Evolutionary conservation across 768 basidiomycete genomes (phyloP), one percentile per base, ranked within the genome.

Genomic region (Mycena rebaudengoi): DNA sequence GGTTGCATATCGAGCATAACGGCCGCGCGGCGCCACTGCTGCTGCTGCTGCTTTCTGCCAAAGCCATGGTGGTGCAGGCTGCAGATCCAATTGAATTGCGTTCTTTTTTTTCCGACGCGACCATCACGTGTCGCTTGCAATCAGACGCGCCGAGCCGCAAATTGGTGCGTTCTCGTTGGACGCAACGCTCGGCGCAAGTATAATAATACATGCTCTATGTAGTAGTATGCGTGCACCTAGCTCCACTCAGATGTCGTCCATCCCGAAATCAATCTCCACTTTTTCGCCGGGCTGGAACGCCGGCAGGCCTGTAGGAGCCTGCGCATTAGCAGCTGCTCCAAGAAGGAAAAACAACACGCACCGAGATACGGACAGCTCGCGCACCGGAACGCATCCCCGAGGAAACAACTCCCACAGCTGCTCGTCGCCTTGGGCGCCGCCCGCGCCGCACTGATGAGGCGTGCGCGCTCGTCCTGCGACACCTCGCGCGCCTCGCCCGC

Each of bases 221-320:
- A 28, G 40, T 51, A 46, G 55, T 52, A 49, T 59, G 41, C 59
- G 54, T 35, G 28, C 13, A 5, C n/a, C n/a, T n/a, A 13, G 30
- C 53, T 53, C 23, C 20, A 48, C 30, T 80, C 78, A 97, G 64
- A 96, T 86, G 76, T 98, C 95, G 75, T 96, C 95, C 89, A 92
- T 93, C 51, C 85, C 87, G 64, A 96, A 85, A 72, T 91, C 87
- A 63, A 96, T 93, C 82, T 95, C 91, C 26, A 99, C 95, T 81
- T 98, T 97, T 82, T 99, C 95, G 58, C 98, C 98, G 2, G 98
- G 97, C 76, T 97, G 93, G 83, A 99, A 99, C 13, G 97, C 95
- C 45, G 98, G 98, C 28, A 99, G 85, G 69, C 98, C 97, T 98
- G 70, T n/a, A 39, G 29, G 35, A 64, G 46, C 28, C 4, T n/a